Evolutionary conservation across 495 filamentous ascomycete species (phyloP), one percentile per base, ranked within the genome.

Genomic region (Talaromyces trachyspermus): DNA sequence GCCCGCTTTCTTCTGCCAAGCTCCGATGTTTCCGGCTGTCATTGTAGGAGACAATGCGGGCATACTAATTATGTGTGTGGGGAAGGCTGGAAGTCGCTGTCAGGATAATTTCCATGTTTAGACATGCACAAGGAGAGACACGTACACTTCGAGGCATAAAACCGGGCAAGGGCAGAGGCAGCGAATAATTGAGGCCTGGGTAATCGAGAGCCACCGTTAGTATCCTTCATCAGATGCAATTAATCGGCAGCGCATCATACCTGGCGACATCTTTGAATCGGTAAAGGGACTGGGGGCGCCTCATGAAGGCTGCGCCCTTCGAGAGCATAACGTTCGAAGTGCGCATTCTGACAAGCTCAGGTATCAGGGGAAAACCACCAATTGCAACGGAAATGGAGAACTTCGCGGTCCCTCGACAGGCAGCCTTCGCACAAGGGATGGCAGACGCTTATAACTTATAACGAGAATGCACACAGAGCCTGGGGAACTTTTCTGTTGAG

Each of bases 21-120:
- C 76, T 51, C 94, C 94, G 68, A 99, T 95, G 70, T 95, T 95
- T 54, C 94, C 94, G 39, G 86, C 75, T 29, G 84, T 87, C 94
- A 99, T 99, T 43, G 94, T 99, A 25, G 94, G 94, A 35, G 94
- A 97, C 61, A 99, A 71, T 47, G 94, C 94, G 32, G 94, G 94
- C 94, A 99, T 99, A 76, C 80, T 91, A 65, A 97, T 75, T 46
- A 84, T 89, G 70, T 99, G 92, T 33, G 89, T 81, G 50, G 94
- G 94, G 71, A 87, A 99, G 43, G 81, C 84, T 88, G 54, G 39
- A 26, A 36, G 35, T 52, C 46, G 43, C 53, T 10, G 57, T 49
- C 40, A 48, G 33, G 29, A 25, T 55, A 25, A 45, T 37, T 40
- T 46, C 46, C 25, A 48, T 47, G 50, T 18, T 49, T 36, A 30